Conservation (phyloP, 192 early-diverging fungal genomes). For the Backusella liffmaniae region DNA sequence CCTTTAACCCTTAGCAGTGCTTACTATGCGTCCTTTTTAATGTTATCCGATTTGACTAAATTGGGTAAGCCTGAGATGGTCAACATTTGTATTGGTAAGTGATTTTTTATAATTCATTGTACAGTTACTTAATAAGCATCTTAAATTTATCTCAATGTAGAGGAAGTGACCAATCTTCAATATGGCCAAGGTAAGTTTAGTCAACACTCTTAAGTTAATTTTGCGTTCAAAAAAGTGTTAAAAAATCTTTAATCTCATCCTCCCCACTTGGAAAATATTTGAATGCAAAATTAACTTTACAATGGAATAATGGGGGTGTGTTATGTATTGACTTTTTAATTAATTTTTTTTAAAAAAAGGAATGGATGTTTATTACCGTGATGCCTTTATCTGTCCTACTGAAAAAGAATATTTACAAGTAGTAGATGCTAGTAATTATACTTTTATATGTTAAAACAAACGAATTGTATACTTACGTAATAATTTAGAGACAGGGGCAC, state of each 20-base stretch:
- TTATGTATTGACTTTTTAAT: too few relatives aligned
- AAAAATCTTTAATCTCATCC: too few relatives aligned
- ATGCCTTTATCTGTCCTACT: not conserved
- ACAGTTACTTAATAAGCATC: not conserved
- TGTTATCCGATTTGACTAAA: not conserved
- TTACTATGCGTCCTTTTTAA: not conserved
- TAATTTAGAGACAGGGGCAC: not conserved
- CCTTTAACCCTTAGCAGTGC: not conserved
- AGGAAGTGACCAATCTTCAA: conserved; percentile 1
- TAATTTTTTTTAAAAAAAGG: not conserved
- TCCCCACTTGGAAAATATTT: too few relatives aligned
- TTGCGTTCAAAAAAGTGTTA: too few relatives aligned
- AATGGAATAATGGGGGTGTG: too few relatives aligned
- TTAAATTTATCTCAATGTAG: not conserved
- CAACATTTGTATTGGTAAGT: not conserved
- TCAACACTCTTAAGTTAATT: too few relatives aligned
- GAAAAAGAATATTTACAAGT: not conserved
- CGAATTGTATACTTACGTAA: not conserved
- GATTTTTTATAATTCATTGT: not conserved
- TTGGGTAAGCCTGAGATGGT: not conserved
- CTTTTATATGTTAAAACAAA: not conserved
- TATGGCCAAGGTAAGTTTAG: not conserved
- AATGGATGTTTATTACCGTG: not conserved
- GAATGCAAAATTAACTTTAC: too few relatives aligned
- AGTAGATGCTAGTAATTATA: not conserved